A percentile compares a stretch with the other conserved stretches of the same genome.
phyloP scores from a whole-genome alignment of 495 filamentous ascomycete genomes.

The Xylaria curta region DNA sequence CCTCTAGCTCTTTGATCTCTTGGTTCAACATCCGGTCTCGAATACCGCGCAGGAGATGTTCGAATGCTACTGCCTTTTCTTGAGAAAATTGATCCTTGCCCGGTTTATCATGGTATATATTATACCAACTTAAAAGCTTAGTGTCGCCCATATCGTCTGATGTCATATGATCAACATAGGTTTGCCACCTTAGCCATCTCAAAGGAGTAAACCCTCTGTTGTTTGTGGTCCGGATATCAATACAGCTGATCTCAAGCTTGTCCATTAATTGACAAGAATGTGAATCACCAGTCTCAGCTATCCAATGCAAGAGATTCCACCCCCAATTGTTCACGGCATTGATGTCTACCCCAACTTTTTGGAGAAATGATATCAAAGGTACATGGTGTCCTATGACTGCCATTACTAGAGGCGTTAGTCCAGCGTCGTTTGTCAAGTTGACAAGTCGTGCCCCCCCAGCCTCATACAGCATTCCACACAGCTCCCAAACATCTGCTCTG shows the following conservation, averaged over 20 bases:
- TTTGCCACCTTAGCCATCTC: too few relatives aligned
- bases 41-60: slow-evolving; percentile 9
- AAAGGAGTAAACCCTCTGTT: background rate
- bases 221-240: background rate
- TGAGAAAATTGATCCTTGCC: background rate
- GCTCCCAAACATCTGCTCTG: background rate
- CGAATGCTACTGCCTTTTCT: slow-evolving; percentile 1
- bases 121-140: too few relatives aligned
- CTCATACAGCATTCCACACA: background rate
- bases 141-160: background rate
- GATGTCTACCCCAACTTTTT: background rate
- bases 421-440: background rate
- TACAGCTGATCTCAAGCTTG: background rate
- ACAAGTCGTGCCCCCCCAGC: background rate
- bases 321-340: background rate
- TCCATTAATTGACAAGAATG: background rate
- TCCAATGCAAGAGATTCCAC: background rate
- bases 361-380: background rate
- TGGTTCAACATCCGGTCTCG: slow-evolving; percentile 11
- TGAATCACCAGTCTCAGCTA: background rate
- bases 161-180: background rate
- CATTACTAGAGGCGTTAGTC: background rate
- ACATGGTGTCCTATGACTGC: background rate
- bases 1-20: background rate
- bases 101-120: background rate